Base-by-base conservation (phyloP, 1,284 basidiomycete genomes). In the Ceratobasidium sp. region DNA sequence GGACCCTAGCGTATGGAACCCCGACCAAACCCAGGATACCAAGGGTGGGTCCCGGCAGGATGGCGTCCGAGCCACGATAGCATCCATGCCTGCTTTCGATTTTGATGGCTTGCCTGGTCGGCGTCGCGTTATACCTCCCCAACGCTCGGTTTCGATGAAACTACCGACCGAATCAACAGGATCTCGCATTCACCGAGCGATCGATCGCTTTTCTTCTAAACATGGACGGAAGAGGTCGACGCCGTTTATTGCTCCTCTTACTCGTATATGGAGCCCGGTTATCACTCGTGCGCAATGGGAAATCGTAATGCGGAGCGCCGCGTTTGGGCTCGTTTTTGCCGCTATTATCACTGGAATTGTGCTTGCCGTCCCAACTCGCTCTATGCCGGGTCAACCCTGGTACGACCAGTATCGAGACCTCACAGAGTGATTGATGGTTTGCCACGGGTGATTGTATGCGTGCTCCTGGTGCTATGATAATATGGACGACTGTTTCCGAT, bases 201-300 rank as follows among this genome's bases (percentile, higher is more conserved):
- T 27, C 27, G 39, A n/a, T 30, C 25, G 50, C 6, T 19, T 47
- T 29, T 46, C 25, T 16, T 39, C 3, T 2, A 27, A 4, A 27
- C 47, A 50, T 21, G 21, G 29, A 49, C 44, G 13, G 2, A 47
- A 42, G 27, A 49, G 23, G 2, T 64, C 49, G 5, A 66, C 62
- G 11, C 62, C 62, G 41, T 33, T 53, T 44, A 47, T 66, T 21
- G 62, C 62, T 9, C 87, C 88, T 23, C 77, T 91, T 58, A 90
- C 89, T 47, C 82, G 81, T 49, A 80, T 91, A 27, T 80, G 88
- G 59, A 88, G 82, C 71, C 86, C 87, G 16, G 80, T 87, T 60
- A 83, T 91, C 56, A 82, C 84, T 60, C 81, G 90, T 16, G 88
- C 85, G 2, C 90, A 91, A 74, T 91, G 89, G 90, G 89, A 91